phyloP scores from a whole-genome alignment of 2,329 filamentous ascomycete genomes.

The Basipetospora sp. region DNA sequence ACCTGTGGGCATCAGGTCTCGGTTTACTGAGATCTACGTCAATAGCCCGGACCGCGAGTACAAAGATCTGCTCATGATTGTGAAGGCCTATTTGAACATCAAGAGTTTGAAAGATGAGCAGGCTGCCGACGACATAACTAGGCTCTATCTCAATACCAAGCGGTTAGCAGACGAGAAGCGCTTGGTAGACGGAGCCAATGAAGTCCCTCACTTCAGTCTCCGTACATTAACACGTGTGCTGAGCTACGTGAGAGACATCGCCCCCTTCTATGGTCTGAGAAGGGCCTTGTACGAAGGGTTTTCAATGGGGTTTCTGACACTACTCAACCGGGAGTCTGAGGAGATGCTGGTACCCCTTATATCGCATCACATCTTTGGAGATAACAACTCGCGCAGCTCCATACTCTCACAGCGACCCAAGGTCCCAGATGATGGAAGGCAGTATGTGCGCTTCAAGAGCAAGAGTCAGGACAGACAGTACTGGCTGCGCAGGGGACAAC shows the following conservation, averaged over 20 bases:
- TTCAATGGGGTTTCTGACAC: slow-evolving; percentile 91
- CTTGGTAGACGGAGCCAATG: slow-evolving; percentile 85
- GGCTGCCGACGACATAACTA: slow-evolving; percentile 65
- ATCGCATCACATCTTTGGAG: slow-evolving; percentile 61
- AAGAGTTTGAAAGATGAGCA: slow-evolving; percentile 57
- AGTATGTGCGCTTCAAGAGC: slow-evolving; percentile 67
- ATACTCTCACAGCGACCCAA: slow-evolving; percentile 66
- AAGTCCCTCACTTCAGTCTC: slow-evolving; percentile 93
- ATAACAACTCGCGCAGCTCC: slow-evolving; percentile 37
- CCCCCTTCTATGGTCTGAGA: slow-evolving; percentile 69
- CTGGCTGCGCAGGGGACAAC: slow-evolving; percentile 68
- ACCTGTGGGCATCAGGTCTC: slow-evolving; percentile 70
- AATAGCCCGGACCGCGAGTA: slow-evolving; percentile 75
- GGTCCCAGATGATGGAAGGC: slow-evolving; percentile 58
- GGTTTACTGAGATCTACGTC: slow-evolving; percentile 93
- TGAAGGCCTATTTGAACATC: slow-evolving; percentile 71
- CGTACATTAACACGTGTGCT: slow-evolving; percentile 82
- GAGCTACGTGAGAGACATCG: slow-evolving; percentile 73
- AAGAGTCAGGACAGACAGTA: slow-evolving; percentile 56
- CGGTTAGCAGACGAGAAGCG: slow-evolving; percentile 64
- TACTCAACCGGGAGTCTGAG: slow-evolving; percentile 72
- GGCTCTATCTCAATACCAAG: slow-evolving; percentile 79
- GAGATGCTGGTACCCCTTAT: slow-evolving; percentile 65
- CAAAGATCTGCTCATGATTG: slow-evolving; percentile 75
- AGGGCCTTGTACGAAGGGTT: slow-evolving; percentile 88